These are phyloP conservation scores for Iris pallida DNA, from an alignment of 116 monocot species.

Conservation along the genomic window DNA sequence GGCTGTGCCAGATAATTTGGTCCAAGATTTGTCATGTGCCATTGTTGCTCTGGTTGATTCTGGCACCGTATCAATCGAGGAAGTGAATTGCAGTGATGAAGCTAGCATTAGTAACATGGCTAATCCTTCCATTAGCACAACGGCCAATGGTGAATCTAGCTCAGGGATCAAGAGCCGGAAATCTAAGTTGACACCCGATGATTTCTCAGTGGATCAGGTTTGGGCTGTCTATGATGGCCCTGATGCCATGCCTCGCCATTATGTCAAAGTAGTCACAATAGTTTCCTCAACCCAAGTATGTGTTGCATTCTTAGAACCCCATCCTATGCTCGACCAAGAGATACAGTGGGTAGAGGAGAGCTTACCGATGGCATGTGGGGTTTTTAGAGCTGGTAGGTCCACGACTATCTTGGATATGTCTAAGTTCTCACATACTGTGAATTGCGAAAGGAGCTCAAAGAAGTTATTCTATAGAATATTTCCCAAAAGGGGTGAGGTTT, in stretches of 20 bases:
- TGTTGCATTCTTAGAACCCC: slow-evolving; percentile 32
- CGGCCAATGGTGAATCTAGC: not conserved
- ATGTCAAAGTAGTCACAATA: slow-evolving; percentile 21
- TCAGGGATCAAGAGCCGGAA: not conserved
- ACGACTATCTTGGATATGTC: slow-evolving; percentile 12
- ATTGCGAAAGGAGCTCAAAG: slow-evolving; percentile 28
- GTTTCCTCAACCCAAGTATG: slow-evolving; percentile 15
- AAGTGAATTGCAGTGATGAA: slow-evolving; percentile 6
- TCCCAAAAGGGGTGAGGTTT: slow-evolving; percentile 40
- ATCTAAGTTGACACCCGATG: slow-evolving; percentile 7
- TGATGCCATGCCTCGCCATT: slow-evolving; percentile 30
- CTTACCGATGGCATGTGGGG: slow-evolving; percentile 28
- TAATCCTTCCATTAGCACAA: not conserved
- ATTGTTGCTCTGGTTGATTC: not conserved
- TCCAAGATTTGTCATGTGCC: not conserved
- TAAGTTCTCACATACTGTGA: slow-evolving; percentile 32
- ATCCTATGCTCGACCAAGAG: slow-evolving; percentile 30
- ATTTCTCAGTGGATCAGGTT: slow-evolving; percentile 10
- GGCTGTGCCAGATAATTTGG: slow-evolving; percentile 5
- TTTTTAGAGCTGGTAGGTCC: slow-evolving; percentile 18
- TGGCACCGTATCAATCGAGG: not conserved
- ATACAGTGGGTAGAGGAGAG: slow-evolving; percentile 32
- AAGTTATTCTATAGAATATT: slow-evolving; percentile 31
- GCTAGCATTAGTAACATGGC: not conserved
- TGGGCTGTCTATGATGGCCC: slow-evolving; percentile 27